phyloP scores from a whole-genome alignment of 2,329 filamentous ascomycete genomes.

The Bretziella fagacearum region DNA sequence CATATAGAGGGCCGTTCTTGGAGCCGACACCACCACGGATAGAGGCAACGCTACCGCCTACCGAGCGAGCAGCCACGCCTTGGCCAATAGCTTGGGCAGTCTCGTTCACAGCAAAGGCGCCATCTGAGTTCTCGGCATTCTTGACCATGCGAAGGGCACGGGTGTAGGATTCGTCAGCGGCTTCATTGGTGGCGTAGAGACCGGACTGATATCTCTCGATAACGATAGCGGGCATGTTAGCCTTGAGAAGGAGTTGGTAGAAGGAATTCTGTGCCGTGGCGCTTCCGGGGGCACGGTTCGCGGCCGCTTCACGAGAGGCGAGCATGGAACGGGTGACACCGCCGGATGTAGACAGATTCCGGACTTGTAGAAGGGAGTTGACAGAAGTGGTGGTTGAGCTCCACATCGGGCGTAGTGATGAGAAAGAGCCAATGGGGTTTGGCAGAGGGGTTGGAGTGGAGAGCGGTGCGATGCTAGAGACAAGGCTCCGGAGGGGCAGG shows the following conservation, averaged over 20 bases:
- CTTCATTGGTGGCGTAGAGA: conserved; percentile 63
- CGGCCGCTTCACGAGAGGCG: conserved; percentile 73
- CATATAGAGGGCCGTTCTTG: conserved; percentile 78
- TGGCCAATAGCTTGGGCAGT: conserved; percentile 64
- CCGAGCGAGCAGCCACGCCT: conserved; percentile 56
- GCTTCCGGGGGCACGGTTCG: conserved; percentile 81
- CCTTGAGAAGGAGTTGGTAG: conserved; percentile 76
- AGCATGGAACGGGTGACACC: conserved; percentile 48
- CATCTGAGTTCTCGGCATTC: conserved; percentile 8
- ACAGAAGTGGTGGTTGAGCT: conserved; percentile 1
- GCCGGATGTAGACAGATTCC: conserved; percentile 21
- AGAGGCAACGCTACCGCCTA: conserved; percentile 47
- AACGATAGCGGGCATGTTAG: conserved; percentile 85
- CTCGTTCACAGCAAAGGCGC: conserved; percentile 22
- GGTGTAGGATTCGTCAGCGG: conserved; percentile 62
- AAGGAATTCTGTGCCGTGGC: conserved; percentile 83
- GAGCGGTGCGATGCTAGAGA: conserved; percentile 3
- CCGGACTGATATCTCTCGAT: conserved; percentile 79
- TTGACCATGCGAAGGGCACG: conserved; percentile 16
- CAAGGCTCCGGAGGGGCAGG: conserved; percentile 8
- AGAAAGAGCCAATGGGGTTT: conserved; percentile 18
- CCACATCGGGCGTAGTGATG: conserved; percentile 4
- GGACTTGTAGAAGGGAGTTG: conserved; percentile 3
- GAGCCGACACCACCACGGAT: conserved; percentile 44
- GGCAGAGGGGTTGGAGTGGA: conserved; percentile 15